phyloP scores from a whole-genome alignment of 2,329 filamentous ascomycete species.

The Huntiella decipiens region DNA sequence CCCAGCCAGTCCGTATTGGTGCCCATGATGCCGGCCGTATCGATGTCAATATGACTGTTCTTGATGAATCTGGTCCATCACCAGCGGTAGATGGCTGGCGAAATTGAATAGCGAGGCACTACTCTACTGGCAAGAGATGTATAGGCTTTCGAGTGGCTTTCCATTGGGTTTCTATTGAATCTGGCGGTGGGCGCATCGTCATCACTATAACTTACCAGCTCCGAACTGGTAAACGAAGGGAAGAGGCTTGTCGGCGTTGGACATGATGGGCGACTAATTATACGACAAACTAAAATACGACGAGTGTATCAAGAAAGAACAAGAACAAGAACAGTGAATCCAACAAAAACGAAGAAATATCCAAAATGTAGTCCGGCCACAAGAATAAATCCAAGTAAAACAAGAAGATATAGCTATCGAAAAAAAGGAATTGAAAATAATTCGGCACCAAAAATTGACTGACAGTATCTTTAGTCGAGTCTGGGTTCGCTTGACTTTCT shows the following conservation, averaged over 20 bases:
- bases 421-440: constrained; percentile 2
- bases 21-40: too few species aligned
- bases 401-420: constrained; percentile 1
- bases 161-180: too few species aligned
- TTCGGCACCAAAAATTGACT: not conserved
- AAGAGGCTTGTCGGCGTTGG: constrained; percentile 48
- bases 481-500: not conserved
- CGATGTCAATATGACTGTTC: too few species aligned
- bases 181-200: too few species aligned
- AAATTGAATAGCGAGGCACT: too few species aligned
- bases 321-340: not conserved
- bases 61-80: too few species aligned
- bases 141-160: too few species aligned
- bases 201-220: constrained; percentile 38
- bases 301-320: not conserved
- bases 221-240: constrained; percentile 91
- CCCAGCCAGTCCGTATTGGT: too few species aligned
- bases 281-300: not conserved
- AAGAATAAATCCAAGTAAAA: constrained; percentile 1
- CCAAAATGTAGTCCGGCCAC: not conserved
- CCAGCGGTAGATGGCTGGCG: too few species aligned
- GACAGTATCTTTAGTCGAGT: not conserved
- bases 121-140: too few species aligned
- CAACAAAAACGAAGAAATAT: not conserved
- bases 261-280: constrained; percentile 30